Evolutionary conservation across 2,329 filamentous ascomycete genomes (phyloP).

Genomic region (Decorospora gaudefroyi): DNA sequence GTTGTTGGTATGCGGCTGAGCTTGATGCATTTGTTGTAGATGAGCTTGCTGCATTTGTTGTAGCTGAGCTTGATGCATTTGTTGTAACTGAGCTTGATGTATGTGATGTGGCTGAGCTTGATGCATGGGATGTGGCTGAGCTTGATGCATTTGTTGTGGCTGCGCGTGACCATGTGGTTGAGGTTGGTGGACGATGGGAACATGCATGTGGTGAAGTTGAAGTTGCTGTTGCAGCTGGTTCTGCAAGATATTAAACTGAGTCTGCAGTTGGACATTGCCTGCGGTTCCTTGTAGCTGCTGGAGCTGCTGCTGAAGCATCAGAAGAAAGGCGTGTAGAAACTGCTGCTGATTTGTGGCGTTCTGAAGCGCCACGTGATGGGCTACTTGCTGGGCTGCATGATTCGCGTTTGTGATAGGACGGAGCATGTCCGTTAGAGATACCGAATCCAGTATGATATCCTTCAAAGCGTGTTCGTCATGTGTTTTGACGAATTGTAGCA

Average conservation of each 20-base stretch:
- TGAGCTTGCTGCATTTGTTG: slow-evolving; percentile 8
- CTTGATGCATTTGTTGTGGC: slow-evolving; percentile 1
- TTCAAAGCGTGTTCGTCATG: slow-evolving; percentile 57
- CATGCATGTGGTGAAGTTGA: too few relatives aligned
- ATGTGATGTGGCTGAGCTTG: too few relatives aligned
- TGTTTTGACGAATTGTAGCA: slow-evolving; percentile 57
- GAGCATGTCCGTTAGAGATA: slow-evolving; percentile 60
- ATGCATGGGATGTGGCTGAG: slow-evolving; percentile 2
- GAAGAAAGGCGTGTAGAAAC: slow-evolving; percentile 24
- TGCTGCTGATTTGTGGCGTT: slow-evolving; percentile 17
- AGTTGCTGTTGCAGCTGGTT: slow-evolving; percentile 25
- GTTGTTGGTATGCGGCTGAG: slow-evolving; percentile 3
- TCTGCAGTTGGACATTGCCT: slow-evolving; percentile 20
- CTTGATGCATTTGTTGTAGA: slow-evolving; percentile 9
- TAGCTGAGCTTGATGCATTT: background rate
- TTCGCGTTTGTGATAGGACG: slow-evolving; percentile 16
- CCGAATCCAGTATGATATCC: slow-evolving; percentile 64
- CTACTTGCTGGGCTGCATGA: slow-evolving; percentile 4
- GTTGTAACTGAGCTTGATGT: background rate
- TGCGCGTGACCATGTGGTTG: background rate
- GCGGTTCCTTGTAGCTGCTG: slow-evolving; percentile 28
- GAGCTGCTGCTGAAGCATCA: slow-evolving; percentile 26
- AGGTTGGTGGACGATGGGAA: slow-evolving; percentile 1
- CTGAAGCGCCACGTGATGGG: slow-evolving; percentile 3
- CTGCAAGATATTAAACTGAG: slow-evolving; percentile 18